Base-by-base conservation (phyloP, 1,284 basidiomycete species). In the Farysia itapuensis region DNA sequence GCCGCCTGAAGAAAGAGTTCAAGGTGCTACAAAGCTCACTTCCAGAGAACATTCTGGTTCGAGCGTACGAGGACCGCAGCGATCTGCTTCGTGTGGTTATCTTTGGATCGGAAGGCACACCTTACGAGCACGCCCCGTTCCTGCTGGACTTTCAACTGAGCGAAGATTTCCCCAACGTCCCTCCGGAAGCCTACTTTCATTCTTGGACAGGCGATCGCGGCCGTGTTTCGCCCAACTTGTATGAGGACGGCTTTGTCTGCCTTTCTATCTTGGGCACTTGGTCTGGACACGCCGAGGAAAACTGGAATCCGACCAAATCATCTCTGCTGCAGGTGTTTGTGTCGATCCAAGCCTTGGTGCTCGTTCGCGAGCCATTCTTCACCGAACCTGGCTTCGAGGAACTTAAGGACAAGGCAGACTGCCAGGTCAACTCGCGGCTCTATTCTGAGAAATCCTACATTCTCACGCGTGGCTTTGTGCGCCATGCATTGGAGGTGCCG, bases 181-280 rank as follows among this genome's bases (percentile, higher is more conserved):
- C 92, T 5, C 92, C 92, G 0, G 81, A 85, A 32, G 92, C 92
- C 4, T 86, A 90, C 78, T 96, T 95, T 78, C 82, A 86, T 50
- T 91, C 89, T 56, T 94, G 91, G 88, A 95, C 92, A 9, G 89
- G 90, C 74, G 91, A 90, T 9, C 90, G 91, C 69, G 91, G 91
- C 15, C 86, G 75, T 78, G 85, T 81, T 0, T 52, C 69, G n/a
- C 77, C 80, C 20, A 95, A 96, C 77, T 79, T 95, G 36, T 96
- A 96, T 68, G 90, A 94, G 72, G 92, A 96, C 66, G 91, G 91
- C 33, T 94, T 94, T 77, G 90, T 96, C 29, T 96, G 92, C 71
- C 77, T 96, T 37, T 92, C 89, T 19, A 87, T 96, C 35, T 79
- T 95, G 4, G 89, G 89, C 15, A 95, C 91, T 0, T 96, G 91